phyloP scores from a whole-genome alignment of 352 stramenopile genomes.

The Nothophytophthora sp. region DNA sequence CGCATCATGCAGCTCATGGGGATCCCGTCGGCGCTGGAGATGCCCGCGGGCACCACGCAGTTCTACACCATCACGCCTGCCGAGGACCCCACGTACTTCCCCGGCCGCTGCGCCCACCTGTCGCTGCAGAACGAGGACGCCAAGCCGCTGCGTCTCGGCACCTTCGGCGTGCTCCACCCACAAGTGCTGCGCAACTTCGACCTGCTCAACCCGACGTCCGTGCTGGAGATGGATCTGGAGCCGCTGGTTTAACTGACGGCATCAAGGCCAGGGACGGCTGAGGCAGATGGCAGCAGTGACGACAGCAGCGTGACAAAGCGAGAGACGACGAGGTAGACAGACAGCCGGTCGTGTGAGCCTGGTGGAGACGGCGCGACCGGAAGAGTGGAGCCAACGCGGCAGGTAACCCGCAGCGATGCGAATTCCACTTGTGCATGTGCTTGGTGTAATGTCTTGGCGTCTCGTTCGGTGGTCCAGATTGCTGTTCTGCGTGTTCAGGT shows the following conservation, averaged over 20 bases:
- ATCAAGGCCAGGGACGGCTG: slow-evolving; percentile 13
- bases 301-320: slow-evolving; percentile 3
- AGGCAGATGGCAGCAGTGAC: slow-evolving; percentile 11
- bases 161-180: slow-evolving; percentile 98
- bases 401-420: slow-evolving; percentile 24
- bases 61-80: slow-evolving; percentile 79
- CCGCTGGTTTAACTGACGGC: slow-evolving; percentile 88
- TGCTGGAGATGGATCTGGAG: slow-evolving; percentile 99
- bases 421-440: slow-evolving; percentile 30
- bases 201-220: slow-evolving; percentile 95
- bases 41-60: slow-evolving; percentile 62
- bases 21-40: slow-evolving; percentile 79
- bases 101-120: slow-evolving; percentile 95
- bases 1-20: slow-evolving; percentile 98
- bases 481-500: not conserved
- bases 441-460: slow-evolving; percentile 13
- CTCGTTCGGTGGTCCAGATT: slow-evolving; percentile 5
- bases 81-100: slow-evolving; percentile 92
- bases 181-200: slow-evolving; percentile 98
- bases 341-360: slow-evolving; percentile 5
- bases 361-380: slow-evolving; percentile 1
- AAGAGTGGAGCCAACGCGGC: slow-evolving; percentile 5
- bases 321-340: slow-evolving; percentile 19
- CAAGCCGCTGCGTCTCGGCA: slow-evolving; percentile 85
- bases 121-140: slow-evolving; percentile 86